Evolutionary conservation across 139 green algal genomes (phyloP).

Genomic region (Edaphochlamys debaryana): DNA sequence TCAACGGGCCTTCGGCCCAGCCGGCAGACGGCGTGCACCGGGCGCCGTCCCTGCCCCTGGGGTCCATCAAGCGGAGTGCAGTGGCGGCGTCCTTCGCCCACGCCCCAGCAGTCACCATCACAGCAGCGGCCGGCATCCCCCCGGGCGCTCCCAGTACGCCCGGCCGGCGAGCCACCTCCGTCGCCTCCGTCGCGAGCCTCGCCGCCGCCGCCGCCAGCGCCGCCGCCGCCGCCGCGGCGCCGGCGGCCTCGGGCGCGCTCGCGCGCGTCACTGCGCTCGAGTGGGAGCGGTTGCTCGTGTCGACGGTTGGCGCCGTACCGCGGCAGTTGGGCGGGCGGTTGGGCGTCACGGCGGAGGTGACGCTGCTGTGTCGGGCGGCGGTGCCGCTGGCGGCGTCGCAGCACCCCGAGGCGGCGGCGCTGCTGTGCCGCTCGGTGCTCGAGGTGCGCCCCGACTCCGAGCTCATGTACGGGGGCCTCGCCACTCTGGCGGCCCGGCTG

Average conservation of each 20-base stretch:
- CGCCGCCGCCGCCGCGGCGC: too few relatives aligned
- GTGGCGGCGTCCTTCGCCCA: too few relatives aligned
- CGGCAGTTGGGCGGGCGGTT: background rate
- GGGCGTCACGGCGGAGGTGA: background rate
- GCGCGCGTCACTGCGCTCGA: background rate
- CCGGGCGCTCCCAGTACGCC: too few relatives aligned
- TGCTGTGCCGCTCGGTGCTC: background rate
- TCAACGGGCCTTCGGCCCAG: too few relatives aligned
- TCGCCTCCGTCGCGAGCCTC: background rate
- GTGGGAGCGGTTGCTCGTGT: background rate
- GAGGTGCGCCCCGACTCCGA: background rate
- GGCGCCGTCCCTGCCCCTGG: too few relatives aligned
- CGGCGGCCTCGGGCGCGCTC: too few relatives aligned
- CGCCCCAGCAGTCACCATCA: too few relatives aligned
- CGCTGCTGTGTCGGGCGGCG: background rate
- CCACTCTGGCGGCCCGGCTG: background rate
- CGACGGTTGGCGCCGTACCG: background rate
- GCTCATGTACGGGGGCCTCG: background rate
- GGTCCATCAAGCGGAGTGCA: too few relatives aligned
- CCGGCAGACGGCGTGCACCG: too few relatives aligned
- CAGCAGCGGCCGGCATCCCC: too few relatives aligned
- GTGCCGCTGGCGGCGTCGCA: background rate
- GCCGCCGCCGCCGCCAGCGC: too few relatives aligned
- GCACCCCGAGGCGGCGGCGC: constrained; percentile 2
- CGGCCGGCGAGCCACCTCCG: too few relatives aligned